These are phyloP conservation scores for Venturia aucupariae DNA, from an alignment of 2,329 filamentous ascomycete species.

Conservation along the genomic window DNA sequence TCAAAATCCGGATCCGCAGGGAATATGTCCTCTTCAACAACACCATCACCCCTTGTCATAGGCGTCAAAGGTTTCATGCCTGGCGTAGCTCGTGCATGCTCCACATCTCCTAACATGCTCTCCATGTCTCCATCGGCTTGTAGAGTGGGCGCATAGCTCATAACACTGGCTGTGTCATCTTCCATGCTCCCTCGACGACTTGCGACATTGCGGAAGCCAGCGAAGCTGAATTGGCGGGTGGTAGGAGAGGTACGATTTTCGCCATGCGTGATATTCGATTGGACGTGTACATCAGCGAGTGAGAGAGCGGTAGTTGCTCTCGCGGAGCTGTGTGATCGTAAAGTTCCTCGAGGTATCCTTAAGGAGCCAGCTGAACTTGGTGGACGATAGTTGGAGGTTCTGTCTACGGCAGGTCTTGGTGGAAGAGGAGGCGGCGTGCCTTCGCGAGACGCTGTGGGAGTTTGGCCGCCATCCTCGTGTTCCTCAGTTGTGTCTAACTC, in stretches of 20 bases:
- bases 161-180: conserved; percentile 57
- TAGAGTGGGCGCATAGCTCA: conserved; percentile 56
- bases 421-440: conserved; percentile 29
- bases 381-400: conserved; percentile 22
- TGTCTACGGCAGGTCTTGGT: conserved; percentile 25
- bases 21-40: conserved; percentile 26
- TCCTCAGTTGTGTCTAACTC: background rate
- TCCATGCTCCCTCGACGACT: conserved; percentile 44
- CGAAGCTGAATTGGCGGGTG: conserved; percentile 31
- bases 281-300: conserved; percentile 67
- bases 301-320: conserved; percentile 79
- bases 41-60: conserved; percentile 32
- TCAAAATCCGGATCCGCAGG: conserved; percentile 41
- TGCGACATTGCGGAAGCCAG: conserved; percentile 31
- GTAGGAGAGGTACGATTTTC: conserved; percentile 22
- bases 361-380: conserved; percentile 10
- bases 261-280: conserved; percentile 56
- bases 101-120: conserved; percentile 67
- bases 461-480: background rate
- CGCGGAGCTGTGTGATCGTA: conserved; percentile 33
- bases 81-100: conserved; percentile 53
- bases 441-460: conserved; percentile 21
- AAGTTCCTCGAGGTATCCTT: background rate
- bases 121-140: conserved; percentile 63
- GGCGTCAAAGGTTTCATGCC: conserved; percentile 61